Conservation (phyloP, 1,284 basidiomycete genomes). For the Serendipita sp. region DNA sequence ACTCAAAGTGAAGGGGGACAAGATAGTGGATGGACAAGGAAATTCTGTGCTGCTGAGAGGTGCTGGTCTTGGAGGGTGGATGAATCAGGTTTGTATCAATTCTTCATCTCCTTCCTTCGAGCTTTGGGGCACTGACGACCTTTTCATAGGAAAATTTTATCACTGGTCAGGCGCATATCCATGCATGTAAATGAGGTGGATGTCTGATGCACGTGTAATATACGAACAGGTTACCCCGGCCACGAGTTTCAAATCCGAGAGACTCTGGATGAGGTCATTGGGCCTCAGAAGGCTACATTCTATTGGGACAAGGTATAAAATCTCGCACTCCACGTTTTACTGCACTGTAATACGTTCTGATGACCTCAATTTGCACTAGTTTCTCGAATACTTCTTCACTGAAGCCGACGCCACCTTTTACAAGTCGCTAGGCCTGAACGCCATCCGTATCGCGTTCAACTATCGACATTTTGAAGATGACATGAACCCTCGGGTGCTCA, state of each 20-base stretch:
- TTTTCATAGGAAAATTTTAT: conserved; percentile 43
- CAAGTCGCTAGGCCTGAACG: conserved; percentile 54
- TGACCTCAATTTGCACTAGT: conserved; percentile 15
- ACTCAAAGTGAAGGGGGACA: conserved; percentile 40
- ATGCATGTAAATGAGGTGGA: too few relatives aligned
- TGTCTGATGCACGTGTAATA: too few relatives aligned
- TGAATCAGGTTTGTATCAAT: conserved; percentile 30
- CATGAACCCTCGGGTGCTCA: conserved; percentile 49
- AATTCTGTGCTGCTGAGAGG: conserved; percentile 47
- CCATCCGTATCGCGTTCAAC: conserved; percentile 51
- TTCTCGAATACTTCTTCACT: conserved; percentile 43
- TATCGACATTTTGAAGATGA: conserved; percentile 61
- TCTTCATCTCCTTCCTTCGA: conserved; percentile 14
- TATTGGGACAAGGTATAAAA: conserved; percentile 58
- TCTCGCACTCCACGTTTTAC: conserved; percentile 31
- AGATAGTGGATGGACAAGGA: conserved; percentile 39
- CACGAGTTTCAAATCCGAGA: conserved; percentile 54
- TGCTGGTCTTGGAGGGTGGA: conserved; percentile 56
- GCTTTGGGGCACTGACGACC: conserved; percentile 17
- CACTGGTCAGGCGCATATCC: conserved; percentile 22
- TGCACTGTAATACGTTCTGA: conserved; percentile 32
- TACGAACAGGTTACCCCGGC: conserved; percentile 30
- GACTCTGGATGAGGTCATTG: conserved; percentile 48
- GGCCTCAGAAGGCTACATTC: conserved; percentile 51
- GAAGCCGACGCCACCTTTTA: conserved; percentile 59